A percentile compares a stretch with the other conserved stretches of the same genome.
phyloP scores from a whole-genome alignment of 768 basidiomycete genomes.

The Amanita pallidorosea region DNA sequence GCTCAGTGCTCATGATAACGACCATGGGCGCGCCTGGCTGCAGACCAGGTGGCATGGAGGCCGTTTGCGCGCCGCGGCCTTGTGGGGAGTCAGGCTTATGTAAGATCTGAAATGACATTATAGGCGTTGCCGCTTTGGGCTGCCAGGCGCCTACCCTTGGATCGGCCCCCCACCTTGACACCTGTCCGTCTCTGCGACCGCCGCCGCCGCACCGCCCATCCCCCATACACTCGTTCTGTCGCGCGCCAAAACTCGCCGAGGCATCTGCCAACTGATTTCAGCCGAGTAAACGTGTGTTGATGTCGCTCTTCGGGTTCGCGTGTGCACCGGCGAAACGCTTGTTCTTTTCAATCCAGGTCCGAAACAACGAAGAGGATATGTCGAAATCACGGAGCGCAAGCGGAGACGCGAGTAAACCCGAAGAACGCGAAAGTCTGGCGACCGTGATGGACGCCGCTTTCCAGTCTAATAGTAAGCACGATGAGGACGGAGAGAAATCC shows the following conservation, averaged over 20 bases:
- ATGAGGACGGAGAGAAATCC: constrained; percentile 17
- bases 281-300: constrained; percentile 14
- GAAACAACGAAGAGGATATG: constrained; percentile 12
- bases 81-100: neutral
- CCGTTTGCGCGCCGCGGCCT: neutral
- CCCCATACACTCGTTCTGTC: neutral
- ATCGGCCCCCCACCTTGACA: constrained; percentile 5
- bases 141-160: constrained; percentile 7
- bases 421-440: constrained; percentile 18
- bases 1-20: neutral
- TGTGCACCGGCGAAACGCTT: constrained; percentile 14
- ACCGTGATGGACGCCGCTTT: constrained; percentile 22
- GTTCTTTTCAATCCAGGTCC: constrained; percentile 10
- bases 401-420: constrained; percentile 24
- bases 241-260: neutral
- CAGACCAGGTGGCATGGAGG: neutral
- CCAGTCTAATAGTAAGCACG: constrained; percentile 15
- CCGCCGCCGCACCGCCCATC: neutral
- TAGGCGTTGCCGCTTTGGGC: constrained; percentile 4
- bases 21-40: neutral
- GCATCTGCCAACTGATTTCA: constrained; percentile 6
- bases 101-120: constrained; percentile 8
- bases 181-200: constrained; percentile 2
- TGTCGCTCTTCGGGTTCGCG: constrained; percentile 13
- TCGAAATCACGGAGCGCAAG: constrained; percentile 25